These are phyloP conservation scores for Sideroxylon spinosum DNA, from an alignment of 179 eudicot species.

Conservation along the genomic window DNA sequence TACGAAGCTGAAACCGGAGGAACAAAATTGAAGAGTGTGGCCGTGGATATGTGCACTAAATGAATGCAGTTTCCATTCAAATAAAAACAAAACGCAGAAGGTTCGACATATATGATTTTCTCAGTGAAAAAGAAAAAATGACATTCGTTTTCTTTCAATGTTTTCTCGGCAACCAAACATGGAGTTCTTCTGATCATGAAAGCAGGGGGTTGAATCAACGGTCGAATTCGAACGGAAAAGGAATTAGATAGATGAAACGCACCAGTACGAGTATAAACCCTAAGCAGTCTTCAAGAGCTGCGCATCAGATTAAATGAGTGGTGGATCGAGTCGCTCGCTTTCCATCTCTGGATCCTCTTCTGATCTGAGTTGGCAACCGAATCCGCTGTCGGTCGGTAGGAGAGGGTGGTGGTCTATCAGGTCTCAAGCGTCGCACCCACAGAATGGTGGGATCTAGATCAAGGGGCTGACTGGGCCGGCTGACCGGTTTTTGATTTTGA, in stretches of 20 bases:
- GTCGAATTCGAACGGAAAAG: not conserved
- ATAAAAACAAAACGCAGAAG: too few species aligned
- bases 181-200: not conserved
- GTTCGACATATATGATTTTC: too few species aligned
- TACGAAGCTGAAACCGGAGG: not conserved
- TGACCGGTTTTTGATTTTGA: not conserved
- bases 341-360: too few species aligned
- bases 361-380: not conserved
- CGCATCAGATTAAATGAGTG: not conserved
- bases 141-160: not conserved
- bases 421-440: constrained; percentile 23
- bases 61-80: too few species aligned
- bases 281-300: not conserved
- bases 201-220: not conserved
- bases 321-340: not conserved
- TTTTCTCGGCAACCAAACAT: constrained; percentile 11
- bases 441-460: constrained; percentile 20
- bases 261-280: constrained; percentile 14
- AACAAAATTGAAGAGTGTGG: too few species aligned
- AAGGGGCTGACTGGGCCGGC: not conserved
- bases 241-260: not conserved
- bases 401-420: constrained; percentile 20
- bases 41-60: too few species aligned
- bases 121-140: not conserved
- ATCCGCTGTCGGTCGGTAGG: not conserved